phyloP scores from a whole-genome alignment of 2,329 filamentous ascomycete genomes.

The Cytospora piceae region DNA sequence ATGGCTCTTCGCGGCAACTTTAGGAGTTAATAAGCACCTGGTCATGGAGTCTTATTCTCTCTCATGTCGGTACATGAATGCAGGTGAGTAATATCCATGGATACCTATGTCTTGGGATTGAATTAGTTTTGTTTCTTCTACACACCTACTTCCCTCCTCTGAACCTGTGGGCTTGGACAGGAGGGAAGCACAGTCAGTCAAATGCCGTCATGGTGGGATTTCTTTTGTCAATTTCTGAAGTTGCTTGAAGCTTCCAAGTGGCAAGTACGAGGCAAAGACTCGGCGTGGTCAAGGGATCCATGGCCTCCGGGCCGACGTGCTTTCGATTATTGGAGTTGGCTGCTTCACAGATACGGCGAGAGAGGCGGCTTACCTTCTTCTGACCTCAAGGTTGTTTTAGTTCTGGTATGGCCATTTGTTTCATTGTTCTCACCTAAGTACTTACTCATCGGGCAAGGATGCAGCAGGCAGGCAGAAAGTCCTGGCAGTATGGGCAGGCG shows the following conservation, averaged over 20 bases:
- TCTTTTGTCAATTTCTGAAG: background rate
- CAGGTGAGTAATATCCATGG: too few relatives aligned
- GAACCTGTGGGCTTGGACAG: background rate
- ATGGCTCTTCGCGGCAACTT: background rate
- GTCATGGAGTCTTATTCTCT: background rate
- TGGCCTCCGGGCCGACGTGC: background rate
- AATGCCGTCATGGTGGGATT: background rate
- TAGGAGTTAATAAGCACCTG: background rate
- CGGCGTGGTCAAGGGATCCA: background rate
- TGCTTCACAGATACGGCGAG: background rate
- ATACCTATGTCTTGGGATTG: background rate
- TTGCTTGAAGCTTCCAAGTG: background rate
- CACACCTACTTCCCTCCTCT: background rate
- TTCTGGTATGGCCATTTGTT: slow-evolving; percentile 1
- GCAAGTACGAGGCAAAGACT: background rate
- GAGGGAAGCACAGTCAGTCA: background rate
- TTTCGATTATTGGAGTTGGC: background rate
- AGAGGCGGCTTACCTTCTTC: slow-evolving; percentile 10
- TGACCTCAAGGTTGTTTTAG: background rate
- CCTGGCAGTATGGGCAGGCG: background rate
- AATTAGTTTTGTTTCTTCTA: background rate
- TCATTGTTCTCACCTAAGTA: background rate
- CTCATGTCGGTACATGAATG: background rate
- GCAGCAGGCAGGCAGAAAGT: background rate
- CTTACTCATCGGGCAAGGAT: slow-evolving; percentile 20